Percentiles rank a stretch among this genome's conserved stretches.
Conservation (phyloP, 2,329 filamentous ascomycete genomes). For the Pochonia chlamydosporia region DNA sequence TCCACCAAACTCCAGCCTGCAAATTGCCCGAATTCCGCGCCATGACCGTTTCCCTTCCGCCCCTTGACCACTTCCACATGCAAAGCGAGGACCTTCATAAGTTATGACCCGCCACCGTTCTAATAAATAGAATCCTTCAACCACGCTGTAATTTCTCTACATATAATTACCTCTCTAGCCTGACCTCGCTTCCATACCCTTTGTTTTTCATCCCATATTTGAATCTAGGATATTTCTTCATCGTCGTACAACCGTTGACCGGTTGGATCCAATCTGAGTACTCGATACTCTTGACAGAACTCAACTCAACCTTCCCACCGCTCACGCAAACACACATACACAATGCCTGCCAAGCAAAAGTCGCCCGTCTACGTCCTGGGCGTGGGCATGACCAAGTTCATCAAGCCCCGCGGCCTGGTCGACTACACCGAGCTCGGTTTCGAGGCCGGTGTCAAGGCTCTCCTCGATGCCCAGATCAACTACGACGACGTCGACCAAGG, state of each 20-base stretch:
- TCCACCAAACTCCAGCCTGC: too few relatives aligned
- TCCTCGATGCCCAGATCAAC: constrained; percentile 81
- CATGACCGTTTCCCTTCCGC: background rate
- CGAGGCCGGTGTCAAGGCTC: constrained; percentile 84
- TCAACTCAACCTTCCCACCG: too few relatives aligned
- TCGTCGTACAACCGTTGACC: too few relatives aligned
- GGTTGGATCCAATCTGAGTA: too few relatives aligned
- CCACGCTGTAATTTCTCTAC: too few relatives aligned
- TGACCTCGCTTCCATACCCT: too few relatives aligned
- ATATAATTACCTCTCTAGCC: too few relatives aligned
- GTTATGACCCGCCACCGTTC: background rate
- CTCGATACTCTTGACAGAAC: too few relatives aligned
- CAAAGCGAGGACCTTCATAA: background rate
- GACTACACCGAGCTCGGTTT: constrained; percentile 94
- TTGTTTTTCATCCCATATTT: too few relatives aligned
- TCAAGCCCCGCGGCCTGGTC: constrained; percentile 90
- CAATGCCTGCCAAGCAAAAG: constrained; percentile 45
- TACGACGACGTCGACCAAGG: constrained; percentile 96
- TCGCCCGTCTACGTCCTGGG: constrained; percentile 77
- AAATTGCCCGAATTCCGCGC: background rate
- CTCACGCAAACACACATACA: background rate
- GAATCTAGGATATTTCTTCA: too few relatives aligned
- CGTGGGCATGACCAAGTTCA: constrained; percentile 99
- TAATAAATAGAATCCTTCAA: background rate
- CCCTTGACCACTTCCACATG: background rate